A percentile compares a stretch with the other conserved stretches of the same genome.
Evolutionary conservation across 2,329 filamentous ascomycete species (phyloP).

Genomic region (Ophiognomonia clavigignenti-juglandacearum): DNA sequence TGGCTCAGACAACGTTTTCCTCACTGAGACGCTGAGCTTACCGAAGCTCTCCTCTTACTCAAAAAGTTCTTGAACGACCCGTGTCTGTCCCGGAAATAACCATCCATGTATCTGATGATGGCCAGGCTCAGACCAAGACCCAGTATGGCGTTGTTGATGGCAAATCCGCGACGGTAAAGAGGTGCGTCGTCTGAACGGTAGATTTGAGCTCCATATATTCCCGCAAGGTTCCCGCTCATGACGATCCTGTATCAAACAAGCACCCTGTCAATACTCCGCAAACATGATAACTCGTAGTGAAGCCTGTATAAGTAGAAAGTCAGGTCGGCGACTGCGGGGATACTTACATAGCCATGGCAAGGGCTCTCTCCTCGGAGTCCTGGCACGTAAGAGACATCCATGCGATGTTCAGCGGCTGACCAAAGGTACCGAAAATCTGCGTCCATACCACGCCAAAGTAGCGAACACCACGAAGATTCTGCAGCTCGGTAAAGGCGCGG

Average conservation of each 20-base stretch:
- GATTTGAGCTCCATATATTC: conserved; percentile 57
- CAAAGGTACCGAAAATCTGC: conserved; percentile 49
- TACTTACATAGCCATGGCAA: conserved; percentile 51
- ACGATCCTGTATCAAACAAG: conserved; percentile 26
- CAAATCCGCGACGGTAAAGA: conserved; percentile 46
- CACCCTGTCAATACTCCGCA: not conserved
- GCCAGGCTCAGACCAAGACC: conserved; percentile 37
- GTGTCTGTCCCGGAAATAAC: conserved; percentile 21
- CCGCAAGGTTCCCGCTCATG: conserved; percentile 57
- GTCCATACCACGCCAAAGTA: conserved; percentile 55
- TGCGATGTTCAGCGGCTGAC: conserved; percentile 41
- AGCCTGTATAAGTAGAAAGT: too few relatives aligned
- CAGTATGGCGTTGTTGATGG: conserved; percentile 38
- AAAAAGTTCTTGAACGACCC: not conserved
- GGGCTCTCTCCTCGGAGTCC: conserved; percentile 51
- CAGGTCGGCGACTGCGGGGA: too few relatives aligned
- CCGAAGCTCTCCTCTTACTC: too few relatives aligned
- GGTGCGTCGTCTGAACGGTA: conserved; percentile 49
- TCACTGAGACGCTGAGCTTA: too few relatives aligned
- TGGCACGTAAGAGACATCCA: conserved; percentile 43
- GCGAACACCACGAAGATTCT: conserved; percentile 34
- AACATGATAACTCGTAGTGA: not conserved
- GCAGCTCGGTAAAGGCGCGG: conserved; percentile 41
- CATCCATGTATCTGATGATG: conserved; percentile 38
- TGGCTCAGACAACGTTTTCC: too few relatives aligned